Evolutionary conservation across 306 rosid genomes (phyloP).

Genomic region (Vicia sativa): DNA sequence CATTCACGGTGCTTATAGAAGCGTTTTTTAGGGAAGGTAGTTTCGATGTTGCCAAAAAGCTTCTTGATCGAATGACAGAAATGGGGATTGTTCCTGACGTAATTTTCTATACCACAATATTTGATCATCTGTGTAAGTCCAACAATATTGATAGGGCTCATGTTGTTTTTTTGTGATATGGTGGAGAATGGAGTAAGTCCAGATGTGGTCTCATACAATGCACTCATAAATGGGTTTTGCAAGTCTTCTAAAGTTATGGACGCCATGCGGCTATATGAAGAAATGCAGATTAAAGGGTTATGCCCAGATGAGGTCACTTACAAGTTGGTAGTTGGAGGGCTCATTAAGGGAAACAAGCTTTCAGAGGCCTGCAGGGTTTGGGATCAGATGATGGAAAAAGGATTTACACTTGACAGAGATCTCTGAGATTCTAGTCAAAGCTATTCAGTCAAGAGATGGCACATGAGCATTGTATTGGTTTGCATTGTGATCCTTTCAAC

Average conservation of each 20-base stretch:
- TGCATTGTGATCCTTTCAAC: conserved; percentile 32
- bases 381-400: conserved; percentile 98
- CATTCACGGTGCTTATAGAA: conserved; percentile 73
- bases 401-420: conserved; percentile 70
- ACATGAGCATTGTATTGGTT: conserved; percentile 42
- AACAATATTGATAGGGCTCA: conserved; percentile 63
- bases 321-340: conserved; percentile 85
- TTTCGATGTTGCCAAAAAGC: conserved; percentile 60
- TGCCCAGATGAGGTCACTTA: conserved; percentile 81
- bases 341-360: conserved; percentile 61
- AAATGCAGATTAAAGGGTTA: conserved; percentile 70
- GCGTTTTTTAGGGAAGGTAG: conserved; percentile 73
- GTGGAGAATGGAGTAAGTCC: conserved; percentile 68
- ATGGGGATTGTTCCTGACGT: conserved; percentile 67
- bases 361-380: conserved; percentile 74
- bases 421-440: conserved; percentile 66
- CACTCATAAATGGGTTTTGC: conserved; percentile 85
- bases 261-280: conserved; percentile 71
- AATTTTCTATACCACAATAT: conserved; percentile 63
- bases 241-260: conserved; percentile 64
- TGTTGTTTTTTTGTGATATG: conserved; percentile 69
- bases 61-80: conserved; percentile 67
- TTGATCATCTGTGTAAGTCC: conserved; percentile 70
- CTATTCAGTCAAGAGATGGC: conserved; percentile 56
- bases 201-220: conserved; percentile 83